Conservation (phyloP, 225 moss, liverwort and hornwort species). For the Physcomitrellopsis africana region DNA sequence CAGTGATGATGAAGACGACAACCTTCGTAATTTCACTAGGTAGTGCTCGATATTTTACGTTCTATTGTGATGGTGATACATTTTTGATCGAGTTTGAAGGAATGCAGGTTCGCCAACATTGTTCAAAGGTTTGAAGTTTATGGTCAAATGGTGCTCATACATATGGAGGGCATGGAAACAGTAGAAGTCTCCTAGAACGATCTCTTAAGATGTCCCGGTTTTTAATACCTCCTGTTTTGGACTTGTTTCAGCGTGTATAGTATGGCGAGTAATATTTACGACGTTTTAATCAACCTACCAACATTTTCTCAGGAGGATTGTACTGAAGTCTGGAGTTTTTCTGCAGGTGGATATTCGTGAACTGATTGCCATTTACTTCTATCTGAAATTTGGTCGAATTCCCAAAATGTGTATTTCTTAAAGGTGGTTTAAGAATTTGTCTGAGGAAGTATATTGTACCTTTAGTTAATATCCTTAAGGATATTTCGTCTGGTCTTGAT, state of each 20-base stretch:
- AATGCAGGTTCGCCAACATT: not conserved
- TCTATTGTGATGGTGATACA: not conserved
- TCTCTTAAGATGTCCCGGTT: constrained; percentile 2
- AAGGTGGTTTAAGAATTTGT: not conserved
- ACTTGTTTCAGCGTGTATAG: constrained; percentile 54
- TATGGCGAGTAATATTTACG: constrained; percentile 77
- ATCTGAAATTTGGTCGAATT: not conserved
- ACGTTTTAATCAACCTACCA: constrained; percentile 75
- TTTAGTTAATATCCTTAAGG: not conserved
- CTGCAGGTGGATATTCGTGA: constrained; percentile 32
- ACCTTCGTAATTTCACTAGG: constrained; percentile 50
- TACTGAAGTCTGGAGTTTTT: constrained; percentile 62
- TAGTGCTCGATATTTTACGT: constrained; percentile 17
- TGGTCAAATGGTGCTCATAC: not conserved
- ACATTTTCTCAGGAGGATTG: constrained; percentile 52
- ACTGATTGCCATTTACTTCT: not conserved
- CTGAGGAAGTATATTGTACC: not conserved
- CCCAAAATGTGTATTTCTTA: not conserved
- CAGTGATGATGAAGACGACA: constrained; percentile 77
- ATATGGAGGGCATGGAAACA: not conserved
- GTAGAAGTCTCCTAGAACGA: not conserved
- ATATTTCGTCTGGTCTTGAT: not conserved
- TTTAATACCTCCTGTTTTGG: constrained; percentile 15
- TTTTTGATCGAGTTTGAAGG: constrained; percentile 9
- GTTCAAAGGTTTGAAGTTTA: too few relatives aligned